Conservation (phyloP, 2,329 filamentous ascomycete species). For the Madurella fahalii region DNA sequence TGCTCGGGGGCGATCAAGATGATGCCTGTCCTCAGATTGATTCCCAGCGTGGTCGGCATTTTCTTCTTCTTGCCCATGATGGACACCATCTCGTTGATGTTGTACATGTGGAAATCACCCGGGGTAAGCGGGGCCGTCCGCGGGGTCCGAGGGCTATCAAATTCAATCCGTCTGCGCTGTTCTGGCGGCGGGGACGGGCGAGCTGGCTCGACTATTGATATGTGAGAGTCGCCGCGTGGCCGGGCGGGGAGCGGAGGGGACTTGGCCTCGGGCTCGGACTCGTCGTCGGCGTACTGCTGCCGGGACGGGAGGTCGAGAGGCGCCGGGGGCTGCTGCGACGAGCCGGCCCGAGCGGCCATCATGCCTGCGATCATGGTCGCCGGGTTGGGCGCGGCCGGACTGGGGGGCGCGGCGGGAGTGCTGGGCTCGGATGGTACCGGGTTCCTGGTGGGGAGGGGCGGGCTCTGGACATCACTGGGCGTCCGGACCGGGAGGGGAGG, state of each 20-base stretch:
- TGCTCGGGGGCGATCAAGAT: conserved; percentile 91
- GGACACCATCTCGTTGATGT: conserved; percentile 96
- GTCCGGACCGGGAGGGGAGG: conserved; percentile 45
- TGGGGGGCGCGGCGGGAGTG: conserved; percentile 29
- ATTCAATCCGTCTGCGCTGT: conserved; percentile 33
- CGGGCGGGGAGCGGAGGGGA: conserved; percentile 61
- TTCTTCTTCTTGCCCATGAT: conserved; percentile 96
- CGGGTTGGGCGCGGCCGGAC: conserved; percentile 39
- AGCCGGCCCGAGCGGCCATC: conserved; percentile 45
- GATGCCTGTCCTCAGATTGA: conserved; percentile 81
- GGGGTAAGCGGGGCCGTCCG: conserved; percentile 51
- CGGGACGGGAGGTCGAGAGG: conserved; percentile 44
- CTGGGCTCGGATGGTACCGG: conserved; percentile 28
- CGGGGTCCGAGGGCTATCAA: conserved; percentile 35
- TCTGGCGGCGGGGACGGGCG: conserved; percentile 29
- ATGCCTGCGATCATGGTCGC: conserved; percentile 54
- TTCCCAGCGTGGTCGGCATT: conserved; percentile 94
- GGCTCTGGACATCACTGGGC: conserved; percentile 34
- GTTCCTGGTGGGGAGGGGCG: conserved; percentile 38
- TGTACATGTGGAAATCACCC: conserved; percentile 88
- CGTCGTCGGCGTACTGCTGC: conserved; percentile 60
- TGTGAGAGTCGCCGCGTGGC: conserved; percentile 52
- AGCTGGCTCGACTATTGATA: conserved; percentile 25
- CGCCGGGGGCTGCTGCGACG: conserved; percentile 47
- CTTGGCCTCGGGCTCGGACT: conserved; percentile 60